Conservation (phyloP, 2,329 filamentous ascomycete genomes). For the Exophiala aquamarina region DNA sequence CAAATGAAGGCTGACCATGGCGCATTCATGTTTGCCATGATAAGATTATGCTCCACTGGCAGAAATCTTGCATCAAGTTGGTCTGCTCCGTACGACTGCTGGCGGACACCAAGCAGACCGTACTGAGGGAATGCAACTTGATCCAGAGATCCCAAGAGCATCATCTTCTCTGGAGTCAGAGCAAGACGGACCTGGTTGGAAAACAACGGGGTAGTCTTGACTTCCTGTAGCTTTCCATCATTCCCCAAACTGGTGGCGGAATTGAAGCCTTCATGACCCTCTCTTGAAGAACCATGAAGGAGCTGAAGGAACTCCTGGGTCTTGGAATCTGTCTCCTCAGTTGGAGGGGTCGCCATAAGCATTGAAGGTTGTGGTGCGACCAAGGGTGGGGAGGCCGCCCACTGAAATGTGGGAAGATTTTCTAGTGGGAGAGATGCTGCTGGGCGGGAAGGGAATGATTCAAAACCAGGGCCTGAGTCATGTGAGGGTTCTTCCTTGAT, state of each 20-base stretch:
- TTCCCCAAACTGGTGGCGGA: not conserved
- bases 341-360: too few relatives aligned
- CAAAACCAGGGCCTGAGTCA: too few relatives aligned
- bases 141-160: not conserved
- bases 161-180: not conserved
- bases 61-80: slow-evolving; percentile 2
- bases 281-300: not conserved
- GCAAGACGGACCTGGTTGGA: slow-evolving; percentile 9
- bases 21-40: slow-evolving; percentile 50
- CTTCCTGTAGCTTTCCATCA: slow-evolving; percentile 5
- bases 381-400: too few relatives aligned
- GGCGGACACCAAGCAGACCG: slow-evolving; percentile 27
- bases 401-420: too few relatives aligned
- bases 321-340: too few relatives aligned
- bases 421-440: too few relatives aligned
- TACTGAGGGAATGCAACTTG: slow-evolving; percentile 26
- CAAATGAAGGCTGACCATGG: slow-evolving; percentile 64
- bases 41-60: slow-evolving; percentile 23
- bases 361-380: too few relatives aligned
- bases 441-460: too few relatives aligned
- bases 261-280: not conserved
- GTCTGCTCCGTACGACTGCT: slow-evolving; percentile 20
- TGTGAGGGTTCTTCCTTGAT: too few relatives aligned
- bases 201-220: slow-evolving; percentile 19
- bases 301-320: not conserved